These are phyloP conservation scores for Rhodotorula paludigena DNA, from an alignment of 768 basidiomycete species.

Conservation along the genomic window DNA sequence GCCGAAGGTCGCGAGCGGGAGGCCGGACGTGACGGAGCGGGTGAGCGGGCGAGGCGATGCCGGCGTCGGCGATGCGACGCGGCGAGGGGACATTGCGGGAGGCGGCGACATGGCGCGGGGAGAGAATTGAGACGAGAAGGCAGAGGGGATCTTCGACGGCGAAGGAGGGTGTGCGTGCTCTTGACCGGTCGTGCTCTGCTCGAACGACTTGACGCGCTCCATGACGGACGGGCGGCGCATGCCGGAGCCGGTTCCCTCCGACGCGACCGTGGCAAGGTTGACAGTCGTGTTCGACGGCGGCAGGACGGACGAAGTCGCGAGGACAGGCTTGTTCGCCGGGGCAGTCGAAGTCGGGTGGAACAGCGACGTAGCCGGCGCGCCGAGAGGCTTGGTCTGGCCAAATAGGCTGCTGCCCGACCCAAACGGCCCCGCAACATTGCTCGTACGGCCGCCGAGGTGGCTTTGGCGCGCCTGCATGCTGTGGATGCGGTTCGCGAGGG, in stretches of 20 bases:
- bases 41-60: constrained; percentile 19
- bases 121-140: constrained; percentile 2
- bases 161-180: constrained; percentile 21
- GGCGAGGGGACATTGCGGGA: constrained; percentile 8
- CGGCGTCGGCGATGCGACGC: constrained; percentile 17
- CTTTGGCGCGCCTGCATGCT: constrained; percentile 27
- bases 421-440: constrained; percentile 12
- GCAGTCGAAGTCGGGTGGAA: neutral
- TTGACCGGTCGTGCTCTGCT: constrained; percentile 3
- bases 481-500: constrained; percentile 18
- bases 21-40: constrained; percentile 23
- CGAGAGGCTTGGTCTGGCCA: constrained; percentile 5
- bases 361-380: neutral
- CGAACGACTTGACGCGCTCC: constrained; percentile 35
- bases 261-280: neutral
- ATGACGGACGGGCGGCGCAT: constrained; percentile 31
- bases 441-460: constrained; percentile 9
- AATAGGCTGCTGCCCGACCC: neutral
- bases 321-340: neutral
- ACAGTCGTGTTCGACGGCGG: neutral
- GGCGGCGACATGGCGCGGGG: constrained; percentile 1
- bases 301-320: neutral
- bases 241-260: neutral
- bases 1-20: constrained; percentile 24
- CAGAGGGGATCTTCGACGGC: constrained; percentile 27